Base-by-base conservation (phyloP, 2,329 filamentous ascomycete species). In the Diplodia corticola region DNA sequence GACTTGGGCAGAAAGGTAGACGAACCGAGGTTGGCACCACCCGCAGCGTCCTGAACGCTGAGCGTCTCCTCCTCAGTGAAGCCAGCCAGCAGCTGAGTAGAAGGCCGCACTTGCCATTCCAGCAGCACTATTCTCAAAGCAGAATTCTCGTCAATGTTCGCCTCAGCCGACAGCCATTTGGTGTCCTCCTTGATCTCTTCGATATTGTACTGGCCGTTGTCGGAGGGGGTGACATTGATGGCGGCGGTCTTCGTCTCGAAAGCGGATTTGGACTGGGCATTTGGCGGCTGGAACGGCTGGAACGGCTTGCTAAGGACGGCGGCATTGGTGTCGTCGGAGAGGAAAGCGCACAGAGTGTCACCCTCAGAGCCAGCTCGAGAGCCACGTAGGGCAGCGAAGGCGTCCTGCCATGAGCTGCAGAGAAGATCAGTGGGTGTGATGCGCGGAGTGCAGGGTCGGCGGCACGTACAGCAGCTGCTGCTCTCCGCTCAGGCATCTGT, bases 221-320 rank as follows among this genome's bases (percentile, higher is more conserved):
- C 81, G 5, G 86, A 86, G 20, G 90, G 88, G 1, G 91, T 87
- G 57, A 93, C 87, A 75, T 96, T 90, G 68, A 97, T 96, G 5
- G 93, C 91, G 24, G 93, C 91, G 0, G 91, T 96, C 78, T 89
- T 93, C 22, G 91, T 91, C 68, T 96, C 91, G 74, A 96, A 96
- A 20, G 86, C 85, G 70, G 86, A 83, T 77, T 89, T 91, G 33
- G 90, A 86, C 72, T 87, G 83, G 61, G 86, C 75, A 69, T 85
- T 87, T 1, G 89, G 82, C 69, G 83, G 73, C 67, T 85, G 80
- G 76, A 94, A 96, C 49, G 89, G 87, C 69, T 84, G 84, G 73
- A 88, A 84, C 28, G 91, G 90, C 65, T 86, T 84, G 70, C 86
- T 87, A 67, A 97, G 84, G 67, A 93, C 82, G 64, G 85, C 81